Percentiles rank a stretch among this genome's conserved stretches.
Conservation (phyloP, 2,329 filamentous ascomycete genomes). For the Colletotrichum truncatum region DNA sequence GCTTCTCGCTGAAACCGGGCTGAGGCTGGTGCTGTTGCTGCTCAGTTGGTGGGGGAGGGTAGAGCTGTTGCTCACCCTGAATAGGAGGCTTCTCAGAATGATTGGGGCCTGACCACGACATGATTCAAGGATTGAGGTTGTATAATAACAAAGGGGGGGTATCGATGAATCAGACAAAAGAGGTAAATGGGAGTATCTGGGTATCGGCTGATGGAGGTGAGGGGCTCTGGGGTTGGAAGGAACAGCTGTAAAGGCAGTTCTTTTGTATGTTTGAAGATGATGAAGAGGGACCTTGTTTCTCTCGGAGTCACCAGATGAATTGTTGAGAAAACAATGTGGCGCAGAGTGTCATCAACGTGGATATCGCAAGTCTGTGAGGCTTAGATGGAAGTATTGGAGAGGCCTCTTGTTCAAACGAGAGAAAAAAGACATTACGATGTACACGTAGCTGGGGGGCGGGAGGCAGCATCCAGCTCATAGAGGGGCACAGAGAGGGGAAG, state of each 20-base stretch:
- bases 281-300: neutral
- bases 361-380: slow-evolving; percentile 6
- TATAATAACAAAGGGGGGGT: too few species aligned
- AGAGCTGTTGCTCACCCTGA: slow-evolving; percentile 23
- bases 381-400: neutral
- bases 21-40: slow-evolving; percentile 14
- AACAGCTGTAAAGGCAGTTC: neutral
- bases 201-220: slow-evolving; percentile 7
- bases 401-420: slow-evolving; percentile 4
- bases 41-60: slow-evolving; percentile 24
- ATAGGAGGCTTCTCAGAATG: slow-evolving; percentile 30
- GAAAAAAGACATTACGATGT: neutral
- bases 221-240: neutral
- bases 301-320: slow-evolving; percentile 13
- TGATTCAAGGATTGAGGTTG: too few species aligned
- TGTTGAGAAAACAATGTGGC: slow-evolving; percentile 1
- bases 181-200: neutral
- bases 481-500: slow-evolving; percentile 12
- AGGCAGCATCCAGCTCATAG: slow-evolving; percentile 10
- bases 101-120: slow-evolving; percentile 20
- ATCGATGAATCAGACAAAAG: neutral
- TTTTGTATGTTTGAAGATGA: slow-evolving; percentile 14
- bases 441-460: neutral
- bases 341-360: slow-evolving; percentile 21
- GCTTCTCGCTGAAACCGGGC: slow-evolving; percentile 4